Conservation (phyloP, 1,284 basidiomycete genomes). For the Porodaedalea pini region DNA sequence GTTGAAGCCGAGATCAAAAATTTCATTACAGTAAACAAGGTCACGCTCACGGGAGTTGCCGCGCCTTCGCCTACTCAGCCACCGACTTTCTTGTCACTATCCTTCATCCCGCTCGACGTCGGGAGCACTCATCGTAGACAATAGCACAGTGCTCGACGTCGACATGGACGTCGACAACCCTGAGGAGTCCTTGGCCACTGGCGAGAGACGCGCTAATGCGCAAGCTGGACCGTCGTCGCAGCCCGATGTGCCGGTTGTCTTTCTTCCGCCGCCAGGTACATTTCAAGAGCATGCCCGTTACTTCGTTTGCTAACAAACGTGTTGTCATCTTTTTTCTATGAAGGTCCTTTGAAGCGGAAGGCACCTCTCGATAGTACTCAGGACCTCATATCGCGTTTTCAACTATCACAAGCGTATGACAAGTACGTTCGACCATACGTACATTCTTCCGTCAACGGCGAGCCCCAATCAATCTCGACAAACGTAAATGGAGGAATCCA, state of each 20-base stretch:
- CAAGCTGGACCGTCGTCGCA: constrained; percentile 29
- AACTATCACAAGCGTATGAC: constrained; percentile 66
- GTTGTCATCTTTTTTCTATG: constrained; percentile 3
- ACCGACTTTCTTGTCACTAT: constrained; percentile 1
- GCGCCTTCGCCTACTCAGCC: neutral
- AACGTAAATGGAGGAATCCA: constrained; percentile 22
- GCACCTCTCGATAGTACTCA: constrained; percentile 64
- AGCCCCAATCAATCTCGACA: constrained; percentile 26
- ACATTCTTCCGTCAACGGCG: constrained; percentile 27
- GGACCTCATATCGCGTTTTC: constrained; percentile 67
- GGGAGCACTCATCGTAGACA: neutral
- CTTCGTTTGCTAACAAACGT: constrained; percentile 21
- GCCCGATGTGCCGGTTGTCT: constrained; percentile 30
- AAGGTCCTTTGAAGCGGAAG: constrained; percentile 42
- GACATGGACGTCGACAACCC: constrained; percentile 13
- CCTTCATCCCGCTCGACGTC: neutral
- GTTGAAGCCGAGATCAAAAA: neutral
- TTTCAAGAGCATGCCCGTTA: constrained; percentile 8
- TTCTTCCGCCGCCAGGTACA: constrained; percentile 44
- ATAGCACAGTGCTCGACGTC: neutral
- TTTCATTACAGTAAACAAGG: too few species aligned
- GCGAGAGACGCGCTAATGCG: constrained; percentile 25
- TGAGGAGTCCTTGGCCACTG: neutral
- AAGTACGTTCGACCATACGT: constrained; percentile 62
- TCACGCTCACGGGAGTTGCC: neutral